Conservation (phyloP, 2,329 filamentous ascomycete genomes). For the Cordyceps pruinosa region DNA sequence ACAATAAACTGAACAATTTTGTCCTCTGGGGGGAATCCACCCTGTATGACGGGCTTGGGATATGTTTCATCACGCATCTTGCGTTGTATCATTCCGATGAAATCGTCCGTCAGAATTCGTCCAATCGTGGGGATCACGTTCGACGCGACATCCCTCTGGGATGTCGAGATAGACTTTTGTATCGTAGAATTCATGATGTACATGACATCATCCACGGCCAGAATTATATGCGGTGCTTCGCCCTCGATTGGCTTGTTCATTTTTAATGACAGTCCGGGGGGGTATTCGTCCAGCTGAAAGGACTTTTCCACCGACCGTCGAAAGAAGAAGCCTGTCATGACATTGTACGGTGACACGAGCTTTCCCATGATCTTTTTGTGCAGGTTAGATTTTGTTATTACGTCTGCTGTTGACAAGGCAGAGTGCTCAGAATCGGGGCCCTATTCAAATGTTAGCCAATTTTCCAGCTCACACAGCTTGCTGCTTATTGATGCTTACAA, state of each 20-base stretch:
- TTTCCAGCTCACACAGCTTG: slow-evolving; percentile 7
- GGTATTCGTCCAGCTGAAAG: slow-evolving; percentile 90
- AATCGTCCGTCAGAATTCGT: slow-evolving; percentile 78
- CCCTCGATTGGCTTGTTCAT: slow-evolving; percentile 63
- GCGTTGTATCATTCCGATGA: slow-evolving; percentile 92
- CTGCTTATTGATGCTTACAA: slow-evolving; percentile 44
- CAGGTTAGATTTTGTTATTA: slow-evolving; percentile 73
- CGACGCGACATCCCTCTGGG: slow-evolving; percentile 69
- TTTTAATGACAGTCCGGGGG: slow-evolving; percentile 70
- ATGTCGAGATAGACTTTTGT: slow-evolving; percentile 78
- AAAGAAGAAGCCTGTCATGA: slow-evolving; percentile 95
- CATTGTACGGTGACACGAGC: slow-evolving; percentile 75
- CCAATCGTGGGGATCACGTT: slow-evolving; percentile 73
- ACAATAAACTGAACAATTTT: slow-evolving; percentile 85
- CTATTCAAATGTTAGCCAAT: slow-evolving; percentile 28
- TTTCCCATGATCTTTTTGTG: slow-evolving; percentile 69
- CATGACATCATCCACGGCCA: slow-evolving; percentile 97
- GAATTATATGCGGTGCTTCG: slow-evolving; percentile 85
- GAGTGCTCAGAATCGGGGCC: slow-evolving; percentile 47
- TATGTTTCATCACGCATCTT: slow-evolving; percentile 98
- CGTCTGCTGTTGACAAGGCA: slow-evolving; percentile 59
- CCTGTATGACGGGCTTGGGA: slow-evolving; percentile 70
- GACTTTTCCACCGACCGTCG: slow-evolving; percentile 93
- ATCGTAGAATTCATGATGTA: slow-evolving; percentile 94
- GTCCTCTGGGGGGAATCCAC: slow-evolving; percentile 78